Base-by-base conservation (phyloP, 148 eudicot species). In the Amaranthus palmeri region DNA sequence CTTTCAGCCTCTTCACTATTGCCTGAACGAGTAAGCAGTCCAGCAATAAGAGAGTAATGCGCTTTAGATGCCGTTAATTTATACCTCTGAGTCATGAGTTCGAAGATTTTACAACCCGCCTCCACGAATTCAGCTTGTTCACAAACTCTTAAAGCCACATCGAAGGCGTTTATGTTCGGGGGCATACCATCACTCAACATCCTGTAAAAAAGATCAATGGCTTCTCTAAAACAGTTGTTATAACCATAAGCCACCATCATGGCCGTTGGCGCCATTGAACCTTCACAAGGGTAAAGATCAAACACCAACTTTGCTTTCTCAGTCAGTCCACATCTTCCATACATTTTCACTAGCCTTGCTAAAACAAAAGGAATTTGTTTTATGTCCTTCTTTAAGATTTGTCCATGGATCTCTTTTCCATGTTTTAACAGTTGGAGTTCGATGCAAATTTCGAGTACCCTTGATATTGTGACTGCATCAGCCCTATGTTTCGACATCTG, bases 341-440 rank as follows among this genome's bases (percentile, higher is more conserved):
- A 93, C 83, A 91, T 78, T 61, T 80, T 86, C 70, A 88, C 72
- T 25, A 89, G 78, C 74, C 85, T 84, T 14, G 88, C 82, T 78
- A 82, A 76, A 48, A 91, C 83, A 65, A 82, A 84, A 67, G 96
- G 95, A 10, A 85, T 60, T 36, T 72, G 70, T 25, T 69, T 78
- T 0, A 90, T 74, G 46, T 76, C 82, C 65, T 80, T 88, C 81
- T 86, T 93, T 75, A 93, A 48, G 18, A 83, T 80, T 70, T 88
- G 90, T 43, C 78, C 98, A 72, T 93, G 96, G 59, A 87, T 71
- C 83, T 93, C 92, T 80, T 80, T 87, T 45, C 96, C 96, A 7
- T 82, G 87, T 76, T 91, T 88, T 79, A 86, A 18, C 67, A 45
- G 59, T 63, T 51, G 55, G 49, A 86, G 76, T 47, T 85, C 67